phyloP scores from a whole-genome alignment of 1,284 basidiomycete genomes.

The Marasmius tenuissimus region DNA sequence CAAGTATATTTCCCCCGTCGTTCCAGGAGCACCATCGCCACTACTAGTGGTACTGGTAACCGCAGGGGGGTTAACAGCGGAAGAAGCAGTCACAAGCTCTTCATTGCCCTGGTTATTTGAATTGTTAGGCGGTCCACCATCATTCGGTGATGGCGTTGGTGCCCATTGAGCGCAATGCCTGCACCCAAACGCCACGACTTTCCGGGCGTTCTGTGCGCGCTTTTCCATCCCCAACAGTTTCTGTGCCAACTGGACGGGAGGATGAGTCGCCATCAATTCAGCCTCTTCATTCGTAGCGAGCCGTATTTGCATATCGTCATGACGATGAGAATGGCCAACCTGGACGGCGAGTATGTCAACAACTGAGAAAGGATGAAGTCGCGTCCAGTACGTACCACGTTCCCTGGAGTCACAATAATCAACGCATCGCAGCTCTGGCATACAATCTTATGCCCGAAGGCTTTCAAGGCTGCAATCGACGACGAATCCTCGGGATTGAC shows the following conservation, averaged over 20 bases:
- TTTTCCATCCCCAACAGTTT: slow-evolving; percentile 26
- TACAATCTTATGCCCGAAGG: slow-evolving; percentile 33
- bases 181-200: slow-evolving; percentile 47
- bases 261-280: slow-evolving; percentile 16
- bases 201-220: slow-evolving; percentile 24
- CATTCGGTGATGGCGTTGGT: not conserved
- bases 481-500: slow-evolving; percentile 31
- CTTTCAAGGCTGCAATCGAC: slow-evolving; percentile 23
- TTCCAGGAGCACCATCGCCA: too few relatives aligned
- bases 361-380: not conserved
- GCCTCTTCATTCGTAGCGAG: slow-evolving; percentile 29
- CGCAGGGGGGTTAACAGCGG: too few relatives aligned
- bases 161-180: slow-evolving; percentile 45
- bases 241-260: slow-evolving; percentile 27
- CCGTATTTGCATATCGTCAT: slow-evolving; percentile 49
- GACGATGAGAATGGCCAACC: slow-evolving; percentile 64
- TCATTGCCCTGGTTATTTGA: slow-evolving; percentile 13
- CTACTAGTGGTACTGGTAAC: too few relatives aligned
- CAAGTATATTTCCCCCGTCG: too few relatives aligned
- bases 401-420: slow-evolving; percentile 50
- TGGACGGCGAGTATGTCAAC: slow-evolving; percentile 23
- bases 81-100: not conserved
- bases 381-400: slow-evolving; percentile 39
- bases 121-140: not conserved
- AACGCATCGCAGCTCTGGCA: slow-evolving; percentile 54